phyloP scores from a whole-genome alignment of 1,284 basidiomycete species.

The Marasmius fiardii region DNA sequence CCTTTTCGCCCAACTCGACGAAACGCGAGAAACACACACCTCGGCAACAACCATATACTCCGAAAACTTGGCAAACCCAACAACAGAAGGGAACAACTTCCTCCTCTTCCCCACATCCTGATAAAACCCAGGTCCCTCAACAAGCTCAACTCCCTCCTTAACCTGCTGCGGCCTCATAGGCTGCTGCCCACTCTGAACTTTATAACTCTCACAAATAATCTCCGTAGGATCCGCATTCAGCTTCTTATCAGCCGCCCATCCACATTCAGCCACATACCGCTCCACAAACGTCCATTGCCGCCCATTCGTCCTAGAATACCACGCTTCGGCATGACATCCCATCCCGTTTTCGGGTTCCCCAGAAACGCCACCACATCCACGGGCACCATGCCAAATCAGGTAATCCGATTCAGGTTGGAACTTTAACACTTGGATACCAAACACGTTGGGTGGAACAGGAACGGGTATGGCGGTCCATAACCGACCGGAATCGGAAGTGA shows the following conservation, averaged over 20 bases:
- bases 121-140: slow-evolving; percentile 81
- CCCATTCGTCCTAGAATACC: slow-evolving; percentile 78
- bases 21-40: slow-evolving; percentile 40
- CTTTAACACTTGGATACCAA: slow-evolving; percentile 74
- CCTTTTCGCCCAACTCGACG: background rate
- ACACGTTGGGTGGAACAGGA: slow-evolving; percentile 75
- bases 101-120: slow-evolving; percentile 43
- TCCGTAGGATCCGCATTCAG: slow-evolving; percentile 80
- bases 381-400: slow-evolving; percentile 87
- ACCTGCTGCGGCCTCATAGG: slow-evolving; percentile 36
- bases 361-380: slow-evolving; percentile 48
- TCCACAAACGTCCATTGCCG: slow-evolving; percentile 78
- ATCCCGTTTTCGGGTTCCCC: slow-evolving; percentile 19
- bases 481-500: slow-evolving; percentile 81
- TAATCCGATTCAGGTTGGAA: slow-evolving; percentile 89
- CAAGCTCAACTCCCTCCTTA: slow-evolving; percentile 75
- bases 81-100: slow-evolving; percentile 82
- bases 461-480: slow-evolving; percentile 65
- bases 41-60: slow-evolving; percentile 95
- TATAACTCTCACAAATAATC: slow-evolving; percentile 91
- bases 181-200: slow-evolving; percentile 83
- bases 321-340: slow-evolving; percentile 71
- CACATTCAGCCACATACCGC: slow-evolving; percentile 86
- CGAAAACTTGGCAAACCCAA: slow-evolving; percentile 95
- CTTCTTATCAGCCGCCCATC: slow-evolving; percentile 84